Conservation (phyloP, 306 rosid genomes). For the Herpetospermum pedunculosum region DNA sequence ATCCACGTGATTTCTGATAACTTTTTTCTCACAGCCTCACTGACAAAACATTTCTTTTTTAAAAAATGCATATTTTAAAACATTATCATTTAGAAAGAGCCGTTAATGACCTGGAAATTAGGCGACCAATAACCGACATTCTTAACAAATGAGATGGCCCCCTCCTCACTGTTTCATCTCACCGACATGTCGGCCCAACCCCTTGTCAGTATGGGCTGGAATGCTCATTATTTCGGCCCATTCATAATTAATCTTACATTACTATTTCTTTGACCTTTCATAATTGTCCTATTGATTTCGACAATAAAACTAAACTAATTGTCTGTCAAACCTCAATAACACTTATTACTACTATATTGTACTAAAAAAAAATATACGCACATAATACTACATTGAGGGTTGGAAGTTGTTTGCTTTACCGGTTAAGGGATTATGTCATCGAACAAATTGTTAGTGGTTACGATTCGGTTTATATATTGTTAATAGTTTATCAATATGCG, state of each 20-base stretch:
- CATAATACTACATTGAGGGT: no score
- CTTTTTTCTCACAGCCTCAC: background rate
- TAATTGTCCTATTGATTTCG: background rate
- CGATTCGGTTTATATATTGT: no score
- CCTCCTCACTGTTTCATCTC: background rate
- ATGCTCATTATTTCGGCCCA: constrained; percentile 2
- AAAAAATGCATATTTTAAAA: background rate
- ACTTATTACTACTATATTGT: no score
- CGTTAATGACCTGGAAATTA: constrained; percentile 4
- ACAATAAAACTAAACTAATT: background rate
- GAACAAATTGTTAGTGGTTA: no score
- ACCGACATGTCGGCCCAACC: constrained; percentile 8
- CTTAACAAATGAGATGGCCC: constrained; percentile 3
- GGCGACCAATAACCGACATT: constrained; percentile 5
- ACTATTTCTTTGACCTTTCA: background rate
- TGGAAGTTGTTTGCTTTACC: no score
- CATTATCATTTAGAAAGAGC: background rate
- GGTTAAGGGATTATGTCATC: no score
- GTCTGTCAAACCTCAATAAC: no score
- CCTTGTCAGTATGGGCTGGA: constrained; percentile 11
- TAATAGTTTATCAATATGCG: no score
- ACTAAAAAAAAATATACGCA: no score
- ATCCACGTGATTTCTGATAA: constrained; percentile 6
- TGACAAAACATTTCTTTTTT: background rate
- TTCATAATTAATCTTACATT: background rate